Evolutionary conservation across 192 early-diverging fungal genomes (phyloP).

Genomic region (Spizellomyces punctatus): DNA sequence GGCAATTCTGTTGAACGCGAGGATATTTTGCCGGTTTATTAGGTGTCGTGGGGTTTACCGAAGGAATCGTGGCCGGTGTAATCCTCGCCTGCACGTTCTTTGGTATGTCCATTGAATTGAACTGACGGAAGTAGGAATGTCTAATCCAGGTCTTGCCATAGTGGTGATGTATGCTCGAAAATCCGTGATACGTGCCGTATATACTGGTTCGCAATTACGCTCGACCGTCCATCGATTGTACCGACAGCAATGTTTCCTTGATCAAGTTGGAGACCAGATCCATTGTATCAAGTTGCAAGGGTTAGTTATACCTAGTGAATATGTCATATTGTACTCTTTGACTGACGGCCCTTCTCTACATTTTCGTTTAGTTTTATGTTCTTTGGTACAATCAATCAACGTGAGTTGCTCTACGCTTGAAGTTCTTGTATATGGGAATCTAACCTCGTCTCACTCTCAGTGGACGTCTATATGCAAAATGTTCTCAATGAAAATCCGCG

Average conservation of each 20-base stretch:
- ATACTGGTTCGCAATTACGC: conserved; percentile 65
- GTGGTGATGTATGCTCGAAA: conserved; percentile 47
- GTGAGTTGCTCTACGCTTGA: conserved; percentile 3
- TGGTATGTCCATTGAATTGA: conserved; percentile 72
- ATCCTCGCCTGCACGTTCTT: conserved; percentile 95
- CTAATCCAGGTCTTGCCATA: neutral
- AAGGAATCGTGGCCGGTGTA: conserved; percentile 94
- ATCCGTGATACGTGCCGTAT: conserved; percentile 44
- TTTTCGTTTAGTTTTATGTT: conserved; percentile 66
- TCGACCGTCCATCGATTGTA: conserved; percentile 89
- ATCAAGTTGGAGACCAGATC: conserved; percentile 82
- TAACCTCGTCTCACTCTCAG: neutral
- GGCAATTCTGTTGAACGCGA: neutral
- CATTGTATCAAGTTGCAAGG: conserved; percentile 87
- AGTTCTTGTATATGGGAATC: too few relatives aligned
- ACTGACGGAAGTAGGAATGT: neutral
- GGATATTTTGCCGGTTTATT: neutral
- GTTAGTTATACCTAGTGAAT: conserved; percentile 25
- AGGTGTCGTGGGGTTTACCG: conserved; percentile 84
- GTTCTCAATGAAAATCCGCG: conserved; percentile 53
- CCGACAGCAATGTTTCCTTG: conserved; percentile 84
- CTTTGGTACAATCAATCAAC: conserved; percentile 89
- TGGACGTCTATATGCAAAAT: conserved; percentile 40
- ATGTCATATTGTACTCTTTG: too few relatives aligned
- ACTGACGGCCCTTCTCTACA: too few relatives aligned